Base-by-base conservation (phyloP, 306 rosid species). In the Vigna mungo region DNA sequence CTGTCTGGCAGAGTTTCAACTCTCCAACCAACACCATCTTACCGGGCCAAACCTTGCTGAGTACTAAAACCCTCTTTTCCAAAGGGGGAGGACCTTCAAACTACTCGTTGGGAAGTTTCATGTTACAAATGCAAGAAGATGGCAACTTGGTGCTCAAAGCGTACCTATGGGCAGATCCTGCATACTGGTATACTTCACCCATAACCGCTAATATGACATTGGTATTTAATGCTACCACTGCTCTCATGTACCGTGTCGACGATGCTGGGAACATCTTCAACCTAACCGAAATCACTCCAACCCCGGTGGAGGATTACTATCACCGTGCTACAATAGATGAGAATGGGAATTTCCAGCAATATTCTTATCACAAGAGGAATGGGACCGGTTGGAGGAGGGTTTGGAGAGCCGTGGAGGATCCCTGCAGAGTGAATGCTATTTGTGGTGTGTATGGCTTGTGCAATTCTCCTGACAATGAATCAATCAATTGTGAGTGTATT, bases 381-480 rank as follows among this genome's bases (percentile, higher is more conserved):
- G 74, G 77, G 12, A 66, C 44, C 13, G 16, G 30, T 41, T 80
- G 84, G 87, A 52, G 6, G 13, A 84, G 74, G 77, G 58, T 84
- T 39, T 84, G 87, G 84, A 84, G 82, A 30, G 68, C 32, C 21
- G 11, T 16, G 17, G 62, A 71, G 2, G 82, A 84, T 46, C 70
- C 87, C 1, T 84, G 84, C 63, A 49, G 25, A 68, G 82, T 49
- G 49, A 27, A 43, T 39, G 25, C 5, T 12, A 14, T 84, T 48
- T 84, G 84, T 58, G 84, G 87, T 46, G 14, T 71, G 8, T 64
- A 76, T 49, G 82, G 49, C 16, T 9, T 80, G 75, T 80, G 82
- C 72, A 64, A 73, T 71, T 84, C 87, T 20, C 53, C 77, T 5
- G 80, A 84, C 60, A 80, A 80, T 27, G 79, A 75, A 79, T 21